Base-by-base conservation (phyloP, 306 rosid species). In the Ochetophila trinervis region DNA sequence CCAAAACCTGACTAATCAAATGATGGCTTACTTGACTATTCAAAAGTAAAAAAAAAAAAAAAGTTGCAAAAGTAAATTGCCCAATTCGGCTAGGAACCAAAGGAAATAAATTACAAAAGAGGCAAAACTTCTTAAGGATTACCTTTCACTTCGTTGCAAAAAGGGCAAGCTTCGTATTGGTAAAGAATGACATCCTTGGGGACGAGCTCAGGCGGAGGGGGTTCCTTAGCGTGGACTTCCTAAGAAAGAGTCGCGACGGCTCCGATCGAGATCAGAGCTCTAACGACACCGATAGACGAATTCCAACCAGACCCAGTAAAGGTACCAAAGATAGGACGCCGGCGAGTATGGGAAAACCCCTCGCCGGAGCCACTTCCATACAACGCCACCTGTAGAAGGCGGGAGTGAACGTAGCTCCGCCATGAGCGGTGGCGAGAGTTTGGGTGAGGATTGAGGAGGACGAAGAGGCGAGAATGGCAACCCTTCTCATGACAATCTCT, bases 111-210 rank as follows among this genome's bases (percentile, higher is more conserved):
- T n/a, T n/a, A n/a, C n/a, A 5, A 16, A 18, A 1, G n/a, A 18
- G 30, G 16, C 45, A 3, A 18, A 40, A 24, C 2, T 19, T 50
- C 8, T 59, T 52, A 9, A 7, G 40, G 19, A 21, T 66, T 8
- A 86, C 97, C 96, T 86, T 85, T 91, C 54, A 91, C 97, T 85
- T 91, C 88, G 55, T 91, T 88, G 75, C 97, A 91, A 80, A 91
- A 91, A 60, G 97, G 97, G 76, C 97, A 91, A 40, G 95, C 96
- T 81, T 91, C 96, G 53, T 84, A 91, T 79, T 88, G 97, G 70
- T 91, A 91, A 48, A 91, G 97, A 63, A 91, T 87, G 4, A 88
- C 96, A 4, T 88, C 94, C 64, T 74, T 79, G 0, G 96, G 96
- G 13, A 91, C 66, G 64, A 77, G 68, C 50, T 83, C 85, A 1